Percentiles rank a stretch among this genome's conserved stretches.
Evolutionary conservation across 139 green algal genomes (phyloP).

Genomic region (Gonium pectorale): DNA sequence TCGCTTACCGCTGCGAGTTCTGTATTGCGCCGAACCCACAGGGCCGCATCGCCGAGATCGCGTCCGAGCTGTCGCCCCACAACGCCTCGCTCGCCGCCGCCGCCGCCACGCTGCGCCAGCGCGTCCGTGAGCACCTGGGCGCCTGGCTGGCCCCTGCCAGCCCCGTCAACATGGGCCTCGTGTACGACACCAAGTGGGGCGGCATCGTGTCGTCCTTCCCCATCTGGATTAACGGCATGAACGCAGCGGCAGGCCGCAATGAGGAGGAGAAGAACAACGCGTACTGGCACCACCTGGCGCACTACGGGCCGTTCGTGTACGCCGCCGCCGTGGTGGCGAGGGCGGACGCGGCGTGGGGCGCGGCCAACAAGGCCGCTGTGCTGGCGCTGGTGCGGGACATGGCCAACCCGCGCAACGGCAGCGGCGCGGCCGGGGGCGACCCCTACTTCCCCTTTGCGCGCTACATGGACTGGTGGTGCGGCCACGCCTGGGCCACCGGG

Average conservation of each 20-base stretch:
- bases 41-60: slow-evolving; percentile 1
- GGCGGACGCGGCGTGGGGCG: slow-evolving; percentile 40
- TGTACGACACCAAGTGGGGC: slow-evolving; percentile 47
- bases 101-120: neutral
- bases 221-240: neutral
- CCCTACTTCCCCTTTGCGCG: slow-evolving; percentile 54
- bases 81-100: neutral
- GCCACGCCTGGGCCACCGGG: slow-evolving; percentile 5
- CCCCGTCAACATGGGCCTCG: neutral
- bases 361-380: neutral
- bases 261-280: slow-evolving; percentile 50
- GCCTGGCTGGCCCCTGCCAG: neutral
- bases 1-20: too few species aligned
- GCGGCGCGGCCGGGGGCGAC: slow-evolving; percentile 12
- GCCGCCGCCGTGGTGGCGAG: slow-evolving; percentile 47
- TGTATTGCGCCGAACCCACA: too few species aligned
- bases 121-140: neutral
- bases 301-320: slow-evolving; percentile 69
- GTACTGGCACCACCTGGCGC: slow-evolving; percentile 66
- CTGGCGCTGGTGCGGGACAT: slow-evolving; percentile 14
- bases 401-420: slow-evolving; percentile 40
- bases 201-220: slow-evolving; percentile 25
- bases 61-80: neutral
- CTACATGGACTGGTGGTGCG: slow-evolving; percentile 54
- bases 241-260: neutral